Evolutionary conservation across 202 grass and related monocot species (phyloP).

Genomic region (Schoenoplectus tabernaemontani): DNA sequence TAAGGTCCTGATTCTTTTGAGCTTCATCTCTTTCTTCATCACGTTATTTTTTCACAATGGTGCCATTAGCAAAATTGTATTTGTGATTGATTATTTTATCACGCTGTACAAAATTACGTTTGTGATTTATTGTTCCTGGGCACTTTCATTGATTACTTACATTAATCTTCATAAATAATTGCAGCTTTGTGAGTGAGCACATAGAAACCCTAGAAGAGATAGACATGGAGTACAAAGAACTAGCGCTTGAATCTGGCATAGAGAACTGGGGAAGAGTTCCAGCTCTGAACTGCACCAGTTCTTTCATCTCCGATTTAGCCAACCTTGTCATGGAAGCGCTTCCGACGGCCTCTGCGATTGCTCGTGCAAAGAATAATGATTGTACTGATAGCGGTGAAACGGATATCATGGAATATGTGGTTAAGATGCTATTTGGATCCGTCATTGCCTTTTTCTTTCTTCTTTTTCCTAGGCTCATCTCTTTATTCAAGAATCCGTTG

Average conservation of each 20-base stretch:
- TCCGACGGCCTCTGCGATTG: conserved; percentile 42
- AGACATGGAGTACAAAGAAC: conserved; percentile 93
- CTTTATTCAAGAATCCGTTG: conserved; percentile 45
- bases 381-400: conserved; percentile 5
- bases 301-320: conserved; percentile 77
- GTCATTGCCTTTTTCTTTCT: conserved; percentile 65
- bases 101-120: not conserved
- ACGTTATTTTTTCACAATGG: not conserved
- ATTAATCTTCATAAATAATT: not conserved
- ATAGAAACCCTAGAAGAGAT: conserved; percentile 98
- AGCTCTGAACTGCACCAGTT: conserved; percentile 58
- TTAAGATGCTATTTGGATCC: conserved; percentile 78
- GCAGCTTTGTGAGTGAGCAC: conserved; percentile 95
- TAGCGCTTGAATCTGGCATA: conserved; percentile 80
- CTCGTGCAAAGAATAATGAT: conserved; percentile 22
- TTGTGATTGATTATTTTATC: not conserved
- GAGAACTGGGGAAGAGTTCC: conserved; percentile 90
- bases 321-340: conserved; percentile 71
- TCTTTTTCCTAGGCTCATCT: conserved; percentile 59
- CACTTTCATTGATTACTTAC: not conserved
- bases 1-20: conserved; percentile 48
- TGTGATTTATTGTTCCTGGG: conserved; percentile 9
- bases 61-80: not conserved
- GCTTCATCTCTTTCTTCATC: not conserved
- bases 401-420: conserved; percentile 42